These are phyloP conservation scores for Parastagonospora nodorum DNA, from an alignment of 2,329 filamentous ascomycete genomes.

Conservation along the genomic window DNA sequence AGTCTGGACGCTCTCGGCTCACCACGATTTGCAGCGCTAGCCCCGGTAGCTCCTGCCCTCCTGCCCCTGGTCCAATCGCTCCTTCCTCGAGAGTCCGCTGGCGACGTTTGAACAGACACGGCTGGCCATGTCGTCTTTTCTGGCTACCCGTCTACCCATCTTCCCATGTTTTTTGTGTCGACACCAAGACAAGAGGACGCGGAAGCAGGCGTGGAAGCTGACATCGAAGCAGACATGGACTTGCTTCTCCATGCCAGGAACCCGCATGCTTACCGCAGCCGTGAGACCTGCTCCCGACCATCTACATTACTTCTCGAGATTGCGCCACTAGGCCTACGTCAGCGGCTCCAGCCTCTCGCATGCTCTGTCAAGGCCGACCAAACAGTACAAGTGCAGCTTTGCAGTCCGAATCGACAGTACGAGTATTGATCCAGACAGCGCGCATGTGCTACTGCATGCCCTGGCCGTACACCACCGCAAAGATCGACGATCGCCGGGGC, in stretches of 20 bases:
- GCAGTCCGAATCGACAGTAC: too few species aligned
- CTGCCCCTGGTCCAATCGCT: neutral
- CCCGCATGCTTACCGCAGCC: neutral
- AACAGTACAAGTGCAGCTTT: too few species aligned
- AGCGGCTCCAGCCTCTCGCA: constrained; percentile 8
- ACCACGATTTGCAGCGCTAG: constrained; percentile 23
- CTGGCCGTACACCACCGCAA: too few species aligned
- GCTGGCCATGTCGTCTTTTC: too few species aligned
- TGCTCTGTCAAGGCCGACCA: neutral
- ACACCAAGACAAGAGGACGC: too few species aligned
- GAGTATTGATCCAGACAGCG: too few species aligned
- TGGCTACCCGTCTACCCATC: too few species aligned
- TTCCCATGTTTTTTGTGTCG: too few species aligned
- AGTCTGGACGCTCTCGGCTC: constrained; percentile 27
- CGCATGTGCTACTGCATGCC: too few species aligned
- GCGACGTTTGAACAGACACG: neutral
- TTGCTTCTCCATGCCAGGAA: too few species aligned
- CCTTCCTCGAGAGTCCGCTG: neutral
- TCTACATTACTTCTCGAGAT: neutral
- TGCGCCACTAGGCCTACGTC: constrained; percentile 8
- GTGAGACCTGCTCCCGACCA: neutral
- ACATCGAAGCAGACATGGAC: too few species aligned
- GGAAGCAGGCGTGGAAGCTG: too few species aligned
- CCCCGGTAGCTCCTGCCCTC: constrained; percentile 9
- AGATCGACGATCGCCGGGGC: neutral